Percentiles rank a stretch among this genome's conserved stretches.
Evolutionary conservation across 163 green algal genomes (phyloP).

Genomic region (Scenedesmus sp.): DNA sequence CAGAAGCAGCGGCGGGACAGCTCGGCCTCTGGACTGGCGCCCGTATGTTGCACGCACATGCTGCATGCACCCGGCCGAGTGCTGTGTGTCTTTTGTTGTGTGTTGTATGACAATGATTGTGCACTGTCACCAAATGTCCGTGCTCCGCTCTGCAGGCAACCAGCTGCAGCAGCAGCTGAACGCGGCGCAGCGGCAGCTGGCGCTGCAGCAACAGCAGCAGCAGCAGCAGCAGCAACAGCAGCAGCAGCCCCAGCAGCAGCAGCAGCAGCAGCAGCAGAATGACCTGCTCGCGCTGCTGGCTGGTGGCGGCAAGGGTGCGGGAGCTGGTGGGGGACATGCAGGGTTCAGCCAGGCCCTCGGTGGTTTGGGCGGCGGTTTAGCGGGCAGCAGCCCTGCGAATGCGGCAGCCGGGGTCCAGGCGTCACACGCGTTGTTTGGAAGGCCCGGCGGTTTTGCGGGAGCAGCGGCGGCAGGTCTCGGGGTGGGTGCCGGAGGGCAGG

Average conservation of each 20-base stretch:
- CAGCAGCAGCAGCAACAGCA: slow-evolving; percentile 32
- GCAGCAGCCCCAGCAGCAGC: slow-evolving; percentile 32
- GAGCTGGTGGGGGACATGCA: neutral
- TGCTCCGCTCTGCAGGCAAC: slow-evolving; percentile 9
- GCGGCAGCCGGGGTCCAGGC: slow-evolving; percentile 26
- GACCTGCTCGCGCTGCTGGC: slow-evolving; percentile 38
- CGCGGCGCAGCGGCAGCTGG: slow-evolving; percentile 37
- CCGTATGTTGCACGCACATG: too few relatives aligned
- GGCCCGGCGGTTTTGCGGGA: slow-evolving; percentile 36
- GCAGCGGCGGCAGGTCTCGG: slow-evolving; percentile 36
- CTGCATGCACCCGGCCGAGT: too few relatives aligned
- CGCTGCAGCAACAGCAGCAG: slow-evolving; percentile 42
- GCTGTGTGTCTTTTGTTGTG: too few relatives aligned
- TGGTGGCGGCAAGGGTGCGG: slow-evolving; percentile 29
- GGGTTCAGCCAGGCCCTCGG: slow-evolving; percentile 20
- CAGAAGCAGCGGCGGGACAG: too few relatives aligned
- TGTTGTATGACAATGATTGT: too few relatives aligned
- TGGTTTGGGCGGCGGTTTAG: neutral
- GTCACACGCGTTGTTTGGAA: slow-evolving; percentile 39
- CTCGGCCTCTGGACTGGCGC: too few relatives aligned
- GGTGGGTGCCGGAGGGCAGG: neutral
- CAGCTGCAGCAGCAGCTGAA: slow-evolving; percentile 43
- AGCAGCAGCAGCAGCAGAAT: slow-evolving; percentile 53
- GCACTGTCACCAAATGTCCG: neutral
- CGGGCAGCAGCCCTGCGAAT: neutral